These are phyloP conservation scores for Amanita subjunquillea DNA, from an alignment of 768 basidiomycete genomes.

Conservation along the genomic window DNA sequence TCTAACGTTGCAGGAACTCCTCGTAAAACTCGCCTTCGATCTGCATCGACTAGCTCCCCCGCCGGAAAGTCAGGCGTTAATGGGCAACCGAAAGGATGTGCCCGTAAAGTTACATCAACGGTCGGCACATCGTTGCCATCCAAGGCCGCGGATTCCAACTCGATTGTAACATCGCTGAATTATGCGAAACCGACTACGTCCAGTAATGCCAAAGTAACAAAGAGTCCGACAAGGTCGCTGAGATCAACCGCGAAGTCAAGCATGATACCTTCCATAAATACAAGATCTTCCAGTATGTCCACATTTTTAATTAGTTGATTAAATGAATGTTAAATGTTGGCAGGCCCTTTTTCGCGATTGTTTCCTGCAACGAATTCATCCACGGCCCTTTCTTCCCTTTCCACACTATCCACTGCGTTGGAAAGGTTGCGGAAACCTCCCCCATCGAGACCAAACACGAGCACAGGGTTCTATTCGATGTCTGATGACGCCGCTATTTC, in stretches of 20 bases:
- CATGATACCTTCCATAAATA: slow-evolving; percentile 4
- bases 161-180: slow-evolving; percentile 11
- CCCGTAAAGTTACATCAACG: slow-evolving; percentile 1
- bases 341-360: slow-evolving; percentile 9
- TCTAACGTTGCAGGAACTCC: not conserved
- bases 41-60: not conserved
- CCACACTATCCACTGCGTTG: slow-evolving; percentile 55
- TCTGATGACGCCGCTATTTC: slow-evolving; percentile 15
- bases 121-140: slow-evolving; percentile 10
- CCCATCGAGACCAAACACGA: slow-evolving; percentile 58
- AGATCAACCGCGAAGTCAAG: slow-evolving; percentile 2
- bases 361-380: slow-evolving; percentile 10
- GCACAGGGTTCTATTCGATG: slow-evolving; percentile 51
- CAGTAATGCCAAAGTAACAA: slow-evolving; percentile 15
- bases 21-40: not conserved
- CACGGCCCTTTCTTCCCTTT: slow-evolving; percentile 36
- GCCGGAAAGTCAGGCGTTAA: not conserved
- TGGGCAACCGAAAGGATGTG: not conserved
- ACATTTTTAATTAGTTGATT: not conserved
- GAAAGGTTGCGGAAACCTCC: slow-evolving; percentile 62
- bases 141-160: slow-evolving; percentile 17
- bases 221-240: slow-evolving; percentile 14
- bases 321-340: not conserved
- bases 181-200: slow-evolving; percentile 12
- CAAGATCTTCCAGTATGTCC: slow-evolving; percentile 8